These are phyloP conservation scores for Chrysoporthe austroafricana DNA, from an alignment of 2,329 filamentous ascomycete genomes.

Conservation along the genomic window DNA sequence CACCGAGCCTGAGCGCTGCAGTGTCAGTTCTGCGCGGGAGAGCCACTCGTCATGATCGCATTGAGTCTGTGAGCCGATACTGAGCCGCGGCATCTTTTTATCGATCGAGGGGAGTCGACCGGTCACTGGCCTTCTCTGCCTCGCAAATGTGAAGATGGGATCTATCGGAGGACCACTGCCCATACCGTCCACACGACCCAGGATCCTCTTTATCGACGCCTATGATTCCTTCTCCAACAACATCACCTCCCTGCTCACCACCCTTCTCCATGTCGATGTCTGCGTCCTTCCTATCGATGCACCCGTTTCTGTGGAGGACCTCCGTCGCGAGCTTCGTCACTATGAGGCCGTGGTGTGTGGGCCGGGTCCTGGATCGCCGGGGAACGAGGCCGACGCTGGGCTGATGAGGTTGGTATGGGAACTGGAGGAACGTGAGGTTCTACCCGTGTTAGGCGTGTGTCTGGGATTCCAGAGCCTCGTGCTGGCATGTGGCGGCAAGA, in stretches of 20 bases:
- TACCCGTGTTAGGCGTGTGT: constrained; percentile 88
- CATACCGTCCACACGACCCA: constrained; percentile 15
- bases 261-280: constrained; percentile 69
- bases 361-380: constrained; percentile 85
- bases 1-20: constrained; percentile 3
- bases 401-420: constrained; percentile 79
- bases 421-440: constrained; percentile 57
- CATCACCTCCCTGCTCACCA: constrained; percentile 80
- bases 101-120: not conserved
- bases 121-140: not conserved
- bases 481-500: constrained; percentile 66
- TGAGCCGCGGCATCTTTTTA: not conserved
- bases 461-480: constrained; percentile 86
- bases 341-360: constrained; percentile 90
- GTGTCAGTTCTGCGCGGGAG: not conserved
- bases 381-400: constrained; percentile 74
- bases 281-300: constrained; percentile 74
- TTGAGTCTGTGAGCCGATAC: not conserved
- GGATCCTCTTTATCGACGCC: constrained; percentile 87
- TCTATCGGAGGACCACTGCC: constrained; percentile 18
- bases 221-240: constrained; percentile 98
- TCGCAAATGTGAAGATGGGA: constrained; percentile 20
- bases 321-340: constrained; percentile 54
- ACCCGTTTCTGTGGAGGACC: constrained; percentile 50
- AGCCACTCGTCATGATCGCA: not conserved